Base-by-base conservation (phyloP, 805 yeast genomes). In the Suhomyces sp. region DNA sequence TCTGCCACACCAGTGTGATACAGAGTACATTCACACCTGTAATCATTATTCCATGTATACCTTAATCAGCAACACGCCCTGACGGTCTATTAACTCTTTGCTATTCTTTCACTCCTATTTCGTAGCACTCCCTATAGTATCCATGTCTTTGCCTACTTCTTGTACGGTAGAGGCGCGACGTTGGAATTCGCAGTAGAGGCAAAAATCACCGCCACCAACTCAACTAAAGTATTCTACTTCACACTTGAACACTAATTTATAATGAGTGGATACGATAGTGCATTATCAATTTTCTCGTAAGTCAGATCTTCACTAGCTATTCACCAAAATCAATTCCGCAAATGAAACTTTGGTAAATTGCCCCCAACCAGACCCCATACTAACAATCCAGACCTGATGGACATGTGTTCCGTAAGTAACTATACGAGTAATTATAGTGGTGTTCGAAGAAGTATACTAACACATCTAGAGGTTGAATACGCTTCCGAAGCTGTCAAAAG, bases 221-320 rank as follows among this genome's bases (percentile, higher is more conserved):
- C 29, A 15, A 15, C 41, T 12, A 12, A 22, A 44, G 40, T 17
- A 5, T 31, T 21, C 24, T 8, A 17, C 9, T 29, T n/a, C 31
- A 20, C 33, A 48, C 31, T 17, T 31, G 24, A 45, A 43, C 24
- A 37, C 45, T 19, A 43, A 20, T 10, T 9, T 25, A 49, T 44
- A 44, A 93, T 93, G 99, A 89, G 97, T 80, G 98, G 99, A 57
- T 93, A 93, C 96, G 99, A 93, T 73, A 85, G 98, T 81, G 99
- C 99, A 52, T 82, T 93, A 63, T 92, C 97, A 56, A 96, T 93
- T 71, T 93, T 93, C 77, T 90, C 97, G 86, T 87, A 82, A 61
- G 92, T 83, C 10, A n/a, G 39, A 41, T 24, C 13, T 21, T 21
- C 19, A 37, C 13, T 7, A 37, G 41, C 41, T 13, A n/a, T n/a